A percentile compares a stretch with the other conserved stretches of the same genome.
Conservation (phyloP, 139 green algal species). For the Chlamydomonas urium region DNA sequence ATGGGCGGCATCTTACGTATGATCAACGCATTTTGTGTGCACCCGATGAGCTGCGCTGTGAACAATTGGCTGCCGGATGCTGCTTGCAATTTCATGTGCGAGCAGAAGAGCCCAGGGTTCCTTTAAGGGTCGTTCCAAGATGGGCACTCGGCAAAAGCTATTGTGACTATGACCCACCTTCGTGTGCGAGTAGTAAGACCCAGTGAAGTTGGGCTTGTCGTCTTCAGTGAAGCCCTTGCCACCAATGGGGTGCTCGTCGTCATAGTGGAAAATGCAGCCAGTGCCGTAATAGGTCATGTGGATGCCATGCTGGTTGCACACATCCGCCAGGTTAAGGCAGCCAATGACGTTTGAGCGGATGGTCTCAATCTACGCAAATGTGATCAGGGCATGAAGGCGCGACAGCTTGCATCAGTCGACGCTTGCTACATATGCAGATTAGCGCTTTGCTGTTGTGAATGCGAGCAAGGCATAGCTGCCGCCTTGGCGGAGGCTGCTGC, state of each 20-base stretch:
- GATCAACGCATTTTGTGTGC: too few relatives aligned
- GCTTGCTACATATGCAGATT: neutral
- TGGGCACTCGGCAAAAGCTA: neutral
- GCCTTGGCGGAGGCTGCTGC: neutral
- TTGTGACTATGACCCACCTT: slow-evolving; percentile 57
- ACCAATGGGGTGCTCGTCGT: slow-evolving; percentile 75
- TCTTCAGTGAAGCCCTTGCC: slow-evolving; percentile 91
- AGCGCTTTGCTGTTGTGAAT: neutral
- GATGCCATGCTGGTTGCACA: slow-evolving; percentile 59
- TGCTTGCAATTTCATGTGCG: too few relatives aligned
- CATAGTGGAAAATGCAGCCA: slow-evolving; percentile 98
- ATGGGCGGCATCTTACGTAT: too few relatives aligned
- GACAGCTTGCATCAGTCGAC: neutral
- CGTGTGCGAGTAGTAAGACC: slow-evolving; percentile 94
- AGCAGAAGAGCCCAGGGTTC: too few relatives aligned
- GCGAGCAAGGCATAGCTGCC: neutral
- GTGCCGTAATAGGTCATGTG: slow-evolving; percentile 96
- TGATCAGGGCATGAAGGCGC: neutral
- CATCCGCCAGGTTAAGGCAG: slow-evolving; percentile 87
- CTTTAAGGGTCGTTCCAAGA: neutral
- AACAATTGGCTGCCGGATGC: too few relatives aligned
- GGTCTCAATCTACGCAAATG: slow-evolving; percentile 70
- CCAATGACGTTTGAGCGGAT: slow-evolving; percentile 94
- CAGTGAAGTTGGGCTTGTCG: slow-evolving; percentile 94
- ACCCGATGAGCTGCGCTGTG: too few relatives aligned